These are phyloP conservation scores for Excoecaria agallocha DNA, from an alignment of 345 rosid species.

Conservation along the genomic window DNA sequence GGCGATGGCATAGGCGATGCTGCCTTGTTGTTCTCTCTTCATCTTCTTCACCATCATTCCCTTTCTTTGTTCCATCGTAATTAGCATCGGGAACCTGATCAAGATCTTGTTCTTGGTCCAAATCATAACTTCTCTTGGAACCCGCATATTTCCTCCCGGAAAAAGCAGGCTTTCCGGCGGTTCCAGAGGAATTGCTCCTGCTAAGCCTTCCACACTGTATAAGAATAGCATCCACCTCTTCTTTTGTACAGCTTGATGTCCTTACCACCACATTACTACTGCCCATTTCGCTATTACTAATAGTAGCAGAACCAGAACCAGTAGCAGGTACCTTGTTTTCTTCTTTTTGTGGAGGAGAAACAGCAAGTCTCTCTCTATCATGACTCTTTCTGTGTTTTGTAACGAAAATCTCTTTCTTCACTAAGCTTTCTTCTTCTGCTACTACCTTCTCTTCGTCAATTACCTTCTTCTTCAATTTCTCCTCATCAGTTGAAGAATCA, in stretches of 20 bases:
- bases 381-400: slow-evolving; percentile 85
- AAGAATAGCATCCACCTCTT: slow-evolving; percentile 89
- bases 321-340: slow-evolving; percentile 2
- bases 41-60: slow-evolving; percentile 25
- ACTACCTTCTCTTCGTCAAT: neutral
- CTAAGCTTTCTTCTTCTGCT: slow-evolving; percentile 23
- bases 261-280: slow-evolving; percentile 28
- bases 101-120: slow-evolving; percentile 40
- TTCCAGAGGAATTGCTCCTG: slow-evolving; percentile 65
- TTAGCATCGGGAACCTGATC: slow-evolving; percentile 16
- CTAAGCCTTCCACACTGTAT: slow-evolving; percentile 93
- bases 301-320: neutral
- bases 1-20: slow-evolving; percentile 55
- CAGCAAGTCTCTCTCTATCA: slow-evolving; percentile 42
- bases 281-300: slow-evolving; percentile 13
- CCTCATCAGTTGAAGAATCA: slow-evolving; percentile 14
- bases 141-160: slow-evolving; percentile 64
- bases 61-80: slow-evolving; percentile 18
- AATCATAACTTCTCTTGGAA: slow-evolving; percentile 87
- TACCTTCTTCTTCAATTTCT: slow-evolving; percentile 3
- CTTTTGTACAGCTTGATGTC: slow-evolving; percentile 64
- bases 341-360: slow-evolving; percentile 4
- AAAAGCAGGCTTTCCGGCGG: slow-evolving; percentile 30
- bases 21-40: slow-evolving; percentile 35
- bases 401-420: slow-evolving; percentile 67